These are phyloP conservation scores for Elsinoe fawcettii DNA, from an alignment of 2,329 filamentous ascomycete species.

Conservation along the genomic window DNA sequence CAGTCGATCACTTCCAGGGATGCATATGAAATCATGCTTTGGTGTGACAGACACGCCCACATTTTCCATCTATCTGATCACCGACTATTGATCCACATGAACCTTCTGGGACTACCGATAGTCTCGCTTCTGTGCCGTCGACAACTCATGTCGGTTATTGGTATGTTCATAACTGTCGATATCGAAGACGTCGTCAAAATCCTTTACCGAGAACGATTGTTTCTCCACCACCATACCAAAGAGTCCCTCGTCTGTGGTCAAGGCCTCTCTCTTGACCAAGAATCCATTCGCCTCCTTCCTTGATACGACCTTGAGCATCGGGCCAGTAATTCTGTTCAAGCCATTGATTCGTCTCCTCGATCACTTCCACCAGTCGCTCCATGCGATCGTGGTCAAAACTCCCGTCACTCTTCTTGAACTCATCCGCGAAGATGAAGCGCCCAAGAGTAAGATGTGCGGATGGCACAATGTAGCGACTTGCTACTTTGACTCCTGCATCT, in stretches of 20 bases:
- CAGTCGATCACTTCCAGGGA: background rate
- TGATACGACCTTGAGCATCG: conserved; percentile 32
- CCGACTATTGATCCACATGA: conserved; percentile 10
- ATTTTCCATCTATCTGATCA: conserved; percentile 10
- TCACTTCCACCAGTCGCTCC: conserved; percentile 55
- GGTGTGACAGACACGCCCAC: conserved; percentile 5
- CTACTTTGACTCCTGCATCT: conserved; percentile 59
- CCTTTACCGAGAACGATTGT: conserved; percentile 52
- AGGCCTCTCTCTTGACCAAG: conserved; percentile 81
- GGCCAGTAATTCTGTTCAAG: conserved; percentile 65
- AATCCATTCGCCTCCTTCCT: conserved; percentile 63
- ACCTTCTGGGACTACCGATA: background rate
- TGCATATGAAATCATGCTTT: conserved; percentile 8
- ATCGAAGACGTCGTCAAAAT: conserved; percentile 28
- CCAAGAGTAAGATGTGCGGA: conserved; percentile 85
- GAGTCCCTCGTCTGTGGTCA: conserved; percentile 61
- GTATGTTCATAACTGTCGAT: background rate
- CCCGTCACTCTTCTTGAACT: conserved; percentile 42
- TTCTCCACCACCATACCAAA: conserved; percentile 83
- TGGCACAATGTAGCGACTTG: conserved; percentile 76
- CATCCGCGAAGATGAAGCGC: conserved; percentile 63
- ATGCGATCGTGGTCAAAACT: conserved; percentile 48
- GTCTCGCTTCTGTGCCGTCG: background rate
- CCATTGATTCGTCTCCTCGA: conserved; percentile 73
- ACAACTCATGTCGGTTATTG: background rate